Conservation (phyloP, 257 asterid genomes). For the Solanum ossicruentum region DNA sequence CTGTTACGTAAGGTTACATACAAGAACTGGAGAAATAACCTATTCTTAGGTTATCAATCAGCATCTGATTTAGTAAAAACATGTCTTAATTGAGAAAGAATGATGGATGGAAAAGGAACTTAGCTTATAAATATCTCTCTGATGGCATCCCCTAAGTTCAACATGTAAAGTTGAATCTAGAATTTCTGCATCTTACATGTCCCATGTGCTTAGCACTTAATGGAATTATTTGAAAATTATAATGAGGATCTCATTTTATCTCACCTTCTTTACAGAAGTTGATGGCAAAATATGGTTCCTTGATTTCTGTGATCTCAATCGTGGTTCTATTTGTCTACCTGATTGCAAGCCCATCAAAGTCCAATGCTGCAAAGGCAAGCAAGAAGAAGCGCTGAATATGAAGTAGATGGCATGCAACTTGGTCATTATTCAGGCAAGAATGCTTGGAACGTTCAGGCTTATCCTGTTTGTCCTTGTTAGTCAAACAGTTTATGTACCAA, state of each 20-base stretch:
- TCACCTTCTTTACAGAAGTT: slow-evolving; percentile 41
- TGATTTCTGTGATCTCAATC: slow-evolving; percentile 55
- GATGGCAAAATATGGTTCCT: slow-evolving; percentile 78
- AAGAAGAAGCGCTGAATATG: slow-evolving; percentile 52
- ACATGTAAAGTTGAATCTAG: not conserved
- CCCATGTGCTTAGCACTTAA: not conserved
- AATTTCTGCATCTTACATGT: not conserved
- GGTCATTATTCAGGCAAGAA: not conserved
- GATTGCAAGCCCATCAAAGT: slow-evolving; percentile 66
- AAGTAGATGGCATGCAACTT: not conserved
- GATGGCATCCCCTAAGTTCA: not conserved
- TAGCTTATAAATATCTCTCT: not conserved
- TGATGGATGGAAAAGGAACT: not conserved
- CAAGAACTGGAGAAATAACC: not conserved
- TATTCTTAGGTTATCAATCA: not conserved
- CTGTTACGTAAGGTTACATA: not conserved
- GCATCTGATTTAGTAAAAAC: not conserved
- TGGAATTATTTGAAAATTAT: not conserved
- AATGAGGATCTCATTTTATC: not conserved
- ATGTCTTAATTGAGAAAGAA: not conserved
- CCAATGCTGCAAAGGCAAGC: slow-evolving; percentile 17
- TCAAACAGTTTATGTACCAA: not conserved
- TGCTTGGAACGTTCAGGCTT: not conserved
- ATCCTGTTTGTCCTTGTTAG: not conserved
- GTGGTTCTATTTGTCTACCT: slow-evolving; percentile 47